A percentile compares a stretch with the other conserved stretches of the same genome.
phyloP scores from a whole-genome alignment of 306 rosid genomes.

The Cicer pinnatifidum region DNA sequence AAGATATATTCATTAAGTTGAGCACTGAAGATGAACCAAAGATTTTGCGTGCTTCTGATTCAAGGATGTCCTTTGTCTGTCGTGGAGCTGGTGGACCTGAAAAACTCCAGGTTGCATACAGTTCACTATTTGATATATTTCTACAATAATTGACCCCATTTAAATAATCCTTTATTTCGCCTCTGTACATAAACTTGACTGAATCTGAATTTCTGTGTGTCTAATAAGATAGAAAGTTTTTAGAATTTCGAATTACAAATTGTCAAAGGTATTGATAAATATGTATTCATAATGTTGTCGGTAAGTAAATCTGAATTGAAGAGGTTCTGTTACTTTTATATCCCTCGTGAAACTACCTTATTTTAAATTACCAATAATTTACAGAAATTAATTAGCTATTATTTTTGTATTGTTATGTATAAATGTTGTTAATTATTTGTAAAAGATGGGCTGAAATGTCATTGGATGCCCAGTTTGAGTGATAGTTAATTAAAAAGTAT shows the following conservation, averaged over 20 bases:
- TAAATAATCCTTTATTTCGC: conserved; percentile 22
- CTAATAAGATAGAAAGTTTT: not conserved
- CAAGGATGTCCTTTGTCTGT: conserved; percentile 71
- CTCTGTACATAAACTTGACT: not conserved
- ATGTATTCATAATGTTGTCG: conserved; percentile 5
- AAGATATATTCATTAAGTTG: conserved; percentile 71
- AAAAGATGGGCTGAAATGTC: conserved; percentile 9
- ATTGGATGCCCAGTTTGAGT: conserved; percentile 1
- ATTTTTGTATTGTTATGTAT: conserved; percentile 7
- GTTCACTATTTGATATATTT: conserved; percentile 40
- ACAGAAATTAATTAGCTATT: not conserved
- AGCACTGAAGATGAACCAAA: conserved; percentile 81
- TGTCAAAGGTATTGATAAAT: conserved; percentile 29
- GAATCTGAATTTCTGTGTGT: too few species aligned
- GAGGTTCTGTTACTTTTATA: not conserved
- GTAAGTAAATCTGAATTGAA: conserved; percentile 3
- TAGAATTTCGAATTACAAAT: conserved; percentile 25
- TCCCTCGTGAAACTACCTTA: not conserved
- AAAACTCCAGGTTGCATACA: conserved; percentile 77
- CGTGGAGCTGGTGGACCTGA: conserved; percentile 63
- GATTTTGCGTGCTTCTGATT: conserved; percentile 76
- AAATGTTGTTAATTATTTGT: conserved; percentile 6
- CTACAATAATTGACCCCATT: conserved; percentile 23
- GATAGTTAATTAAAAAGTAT: conserved; percentile 34
- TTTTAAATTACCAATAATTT: not conserved